A percentile compares a stretch with the other conserved stretches of the same genome.
Conservation (phyloP, 805 yeast genomes). For the Myxozyma vanderwaltii region DNA sequence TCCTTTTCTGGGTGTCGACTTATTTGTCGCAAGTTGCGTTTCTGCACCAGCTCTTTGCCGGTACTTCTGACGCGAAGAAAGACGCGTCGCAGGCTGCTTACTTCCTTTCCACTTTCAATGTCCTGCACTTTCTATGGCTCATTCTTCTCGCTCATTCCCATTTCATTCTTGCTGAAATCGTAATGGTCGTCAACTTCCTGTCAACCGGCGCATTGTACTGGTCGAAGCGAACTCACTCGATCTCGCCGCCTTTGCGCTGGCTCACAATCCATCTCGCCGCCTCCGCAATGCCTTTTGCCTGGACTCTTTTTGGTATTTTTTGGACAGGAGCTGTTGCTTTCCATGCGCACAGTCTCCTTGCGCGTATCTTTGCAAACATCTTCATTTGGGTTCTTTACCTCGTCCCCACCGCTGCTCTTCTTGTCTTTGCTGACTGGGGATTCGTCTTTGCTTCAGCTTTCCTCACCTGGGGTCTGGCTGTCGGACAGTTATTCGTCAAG, state of each 20-base stretch:
- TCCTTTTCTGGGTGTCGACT: constrained; percentile 61
- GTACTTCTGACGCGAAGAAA: constrained; percentile 33
- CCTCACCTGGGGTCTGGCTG: constrained; percentile 65
- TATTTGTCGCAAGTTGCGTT: constrained; percentile 53
- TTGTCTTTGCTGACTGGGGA: constrained; percentile 69
- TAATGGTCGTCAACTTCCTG: constrained; percentile 60
- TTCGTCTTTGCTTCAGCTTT: constrained; percentile 61
- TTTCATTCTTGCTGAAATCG: constrained; percentile 60
- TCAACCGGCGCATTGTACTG: constrained; percentile 58
- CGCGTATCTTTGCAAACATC: constrained; percentile 70
- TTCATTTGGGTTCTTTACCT: constrained; percentile 77
- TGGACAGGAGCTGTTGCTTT: constrained; percentile 85
- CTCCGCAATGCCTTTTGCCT: constrained; percentile 70
- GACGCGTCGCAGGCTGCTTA: constrained; percentile 47
- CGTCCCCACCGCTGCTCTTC: constrained; percentile 60
- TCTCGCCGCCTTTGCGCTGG: constrained; percentile 57
- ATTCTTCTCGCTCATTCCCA: constrained; percentile 60
- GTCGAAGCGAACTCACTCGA: constrained; percentile 56
- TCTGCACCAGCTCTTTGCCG: constrained; percentile 38
- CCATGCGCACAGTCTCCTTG: constrained; percentile 58
- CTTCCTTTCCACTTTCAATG: constrained; percentile 67
- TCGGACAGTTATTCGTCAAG: constrained; percentile 69
- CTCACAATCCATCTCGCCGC: constrained; percentile 62
- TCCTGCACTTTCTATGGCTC: constrained; percentile 64
- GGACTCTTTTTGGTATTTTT: constrained; percentile 72